Percentiles rank a stretch among this genome's conserved stretches.
Conservation (phyloP, 139 green algal genomes). For the Tetraselmis chui region DNA sequence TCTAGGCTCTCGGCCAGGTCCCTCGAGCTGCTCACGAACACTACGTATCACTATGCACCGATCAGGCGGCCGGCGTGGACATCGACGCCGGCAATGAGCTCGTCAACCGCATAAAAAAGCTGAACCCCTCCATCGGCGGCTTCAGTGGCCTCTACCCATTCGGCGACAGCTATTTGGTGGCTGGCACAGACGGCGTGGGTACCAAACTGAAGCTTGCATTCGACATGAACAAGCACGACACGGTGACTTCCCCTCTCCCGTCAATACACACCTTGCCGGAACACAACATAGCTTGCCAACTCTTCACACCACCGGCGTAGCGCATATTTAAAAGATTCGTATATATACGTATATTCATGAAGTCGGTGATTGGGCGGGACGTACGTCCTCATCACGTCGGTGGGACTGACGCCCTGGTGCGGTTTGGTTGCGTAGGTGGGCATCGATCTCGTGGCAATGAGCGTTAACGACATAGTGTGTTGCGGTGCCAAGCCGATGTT, state of each 20-base stretch:
- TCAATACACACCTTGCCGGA: no score
- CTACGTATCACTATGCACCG: background rate
- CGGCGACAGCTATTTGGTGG: slow-evolving; percentile 89
- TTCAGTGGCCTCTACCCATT: slow-evolving; percentile 95
- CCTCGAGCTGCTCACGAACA: background rate
- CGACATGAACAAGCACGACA: slow-evolving; percentile 92
- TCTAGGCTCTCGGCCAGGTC: background rate
- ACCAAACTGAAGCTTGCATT: slow-evolving; percentile 99
- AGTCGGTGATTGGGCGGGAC: no score
- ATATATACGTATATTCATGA: no score
- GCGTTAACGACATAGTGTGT: slow-evolving; percentile 95
- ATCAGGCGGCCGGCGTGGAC: slow-evolving; percentile 83
- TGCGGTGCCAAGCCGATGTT: slow-evolving; percentile 91
- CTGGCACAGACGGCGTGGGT: slow-evolving; percentile 93
- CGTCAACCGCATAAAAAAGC: slow-evolving; percentile 83
- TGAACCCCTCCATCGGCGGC: slow-evolving; percentile 88
- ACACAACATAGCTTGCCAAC: no score
- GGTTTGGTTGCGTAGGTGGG: no score
- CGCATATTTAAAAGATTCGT: no score
- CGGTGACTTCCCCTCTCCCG: no score
- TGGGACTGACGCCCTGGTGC: no score
- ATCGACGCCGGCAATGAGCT: slow-evolving; percentile 96
- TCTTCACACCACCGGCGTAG: no score
- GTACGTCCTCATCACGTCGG: no score
- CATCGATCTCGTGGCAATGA: slow-evolving; percentile 97